phyloP scores from a whole-genome alignment of 176 grass and related monocot genomes.

The Oryza meridionalis region DNA sequence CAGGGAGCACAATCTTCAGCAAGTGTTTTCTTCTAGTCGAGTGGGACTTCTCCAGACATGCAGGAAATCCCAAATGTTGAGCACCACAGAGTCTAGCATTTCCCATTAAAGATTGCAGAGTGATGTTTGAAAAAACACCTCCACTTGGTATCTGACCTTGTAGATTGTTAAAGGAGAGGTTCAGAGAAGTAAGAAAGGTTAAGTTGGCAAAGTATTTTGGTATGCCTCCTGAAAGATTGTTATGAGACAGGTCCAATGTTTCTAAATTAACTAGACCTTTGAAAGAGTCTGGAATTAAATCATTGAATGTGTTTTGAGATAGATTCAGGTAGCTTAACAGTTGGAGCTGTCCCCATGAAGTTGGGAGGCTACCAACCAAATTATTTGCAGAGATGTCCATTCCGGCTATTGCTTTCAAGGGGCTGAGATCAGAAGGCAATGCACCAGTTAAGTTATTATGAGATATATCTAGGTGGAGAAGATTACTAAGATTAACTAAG shows the following conservation, averaged over 20 bases:
- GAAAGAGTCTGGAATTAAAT: background rate
- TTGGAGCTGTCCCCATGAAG: background rate
- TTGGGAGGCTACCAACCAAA: conserved; percentile 11
- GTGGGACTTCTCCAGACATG: background rate
- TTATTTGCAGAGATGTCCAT: background rate
- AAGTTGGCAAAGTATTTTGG: background rate
- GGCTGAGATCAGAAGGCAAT: background rate
- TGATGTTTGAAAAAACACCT: conserved; percentile 9
- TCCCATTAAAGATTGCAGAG: background rate
- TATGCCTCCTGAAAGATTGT: background rate
- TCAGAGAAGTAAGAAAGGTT: background rate
- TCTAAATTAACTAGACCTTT: background rate
- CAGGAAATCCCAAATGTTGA: background rate
- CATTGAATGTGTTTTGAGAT: background rate
- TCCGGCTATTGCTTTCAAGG: background rate
- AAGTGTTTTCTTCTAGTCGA: background rate
- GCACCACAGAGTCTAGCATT: background rate
- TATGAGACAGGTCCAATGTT: background rate
- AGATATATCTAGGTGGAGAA: background rate
- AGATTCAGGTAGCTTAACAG: background rate
- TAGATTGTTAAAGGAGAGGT: conserved; percentile 4
- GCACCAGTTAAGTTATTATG: background rate
- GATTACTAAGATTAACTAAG: background rate
- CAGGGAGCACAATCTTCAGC: background rate
- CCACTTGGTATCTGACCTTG: conserved; percentile 12